Evolutionary conservation across 1,284 basidiomycete species (phyloP), one percentile per base, ranked within the genome.

Genomic region (Ceratobasidium sp.): DNA sequence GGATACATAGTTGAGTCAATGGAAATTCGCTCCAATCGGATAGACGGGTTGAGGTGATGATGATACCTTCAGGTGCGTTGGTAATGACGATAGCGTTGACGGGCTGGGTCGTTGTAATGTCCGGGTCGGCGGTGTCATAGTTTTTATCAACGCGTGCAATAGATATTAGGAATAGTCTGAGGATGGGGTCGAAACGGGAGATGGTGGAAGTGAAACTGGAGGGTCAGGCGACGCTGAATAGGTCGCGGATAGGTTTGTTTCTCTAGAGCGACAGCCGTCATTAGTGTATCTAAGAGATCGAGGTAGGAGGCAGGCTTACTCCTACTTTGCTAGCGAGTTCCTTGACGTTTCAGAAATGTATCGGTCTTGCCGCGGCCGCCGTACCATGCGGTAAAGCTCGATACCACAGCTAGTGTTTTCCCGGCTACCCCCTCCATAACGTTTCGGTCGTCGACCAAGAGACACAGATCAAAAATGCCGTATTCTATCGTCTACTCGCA

Each of bases 61-160:
- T 84, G 29, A n/a, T n/a, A n/a, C n/a, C n/a, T n/a, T n/a, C n/a
- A n/a, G n/a, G n/a, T n/a, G n/a, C n/a, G n/a, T n/a, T n/a, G n/a
- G n/a, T n/a, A n/a, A n/a, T n/a, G n/a, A 91, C 80, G 31, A 91
- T 86, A 74, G 86, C 87, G 78, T 90, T 90, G 36, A 89, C 80
- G 0, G 89, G 89, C 78, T 89, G 90, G n/a, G n/a, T n/a, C n/a
- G n/a, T n/a, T n/a, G n/a, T n/a, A n/a, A n/a, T n/a, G n/a, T n/a
- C n/a, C 5, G 77, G 79, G 41, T 62, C 79, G 22, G 73, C 71
- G 41, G 33, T 50, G 27, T 51, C 33, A 22, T 57, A 60, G 47
- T 73, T 62, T 24, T 76, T 78, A 47, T 83, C 81, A 0, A 84
- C 84, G 2, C 73, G 56, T 74, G 89, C 86, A 2, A 89, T 82